These are phyloP conservation scores for Euphorbia peplus DNA, from an alignment of 345 rosid genomes.

Conservation along the genomic window DNA sequence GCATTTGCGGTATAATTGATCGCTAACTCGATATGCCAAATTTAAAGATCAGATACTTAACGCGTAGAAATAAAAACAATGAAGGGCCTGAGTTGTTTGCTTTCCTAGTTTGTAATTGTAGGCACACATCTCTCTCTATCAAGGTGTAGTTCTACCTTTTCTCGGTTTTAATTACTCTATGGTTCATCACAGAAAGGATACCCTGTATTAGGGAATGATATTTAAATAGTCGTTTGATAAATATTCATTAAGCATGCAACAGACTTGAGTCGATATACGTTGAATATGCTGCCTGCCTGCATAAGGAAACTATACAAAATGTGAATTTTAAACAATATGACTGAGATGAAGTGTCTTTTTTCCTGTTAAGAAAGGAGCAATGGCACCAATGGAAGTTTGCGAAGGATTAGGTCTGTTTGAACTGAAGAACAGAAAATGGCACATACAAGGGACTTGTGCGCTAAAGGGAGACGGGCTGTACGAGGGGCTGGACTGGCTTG, in stretches of 20 bases:
- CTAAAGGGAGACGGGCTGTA: constrained; percentile 95
- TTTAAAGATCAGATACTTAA: too few species aligned
- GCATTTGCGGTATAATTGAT: too few species aligned
- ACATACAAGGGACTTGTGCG: constrained; percentile 97
- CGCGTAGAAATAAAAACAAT: too few species aligned
- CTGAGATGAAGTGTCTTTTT: neutral
- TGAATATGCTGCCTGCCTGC: neutral
- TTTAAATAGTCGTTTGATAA: too few species aligned
- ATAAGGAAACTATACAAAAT: neutral
- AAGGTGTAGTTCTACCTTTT: neutral
- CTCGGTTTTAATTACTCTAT: neutral
- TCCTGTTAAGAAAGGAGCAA: constrained; percentile 79
- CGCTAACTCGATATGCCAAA: too few species aligned
- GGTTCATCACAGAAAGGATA: neutral
- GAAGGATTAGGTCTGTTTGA: constrained; percentile 90
- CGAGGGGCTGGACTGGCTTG: constrained; percentile 95
- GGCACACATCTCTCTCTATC: neutral
- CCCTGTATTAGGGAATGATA: neutral
- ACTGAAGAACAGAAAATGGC: constrained; percentile 96
- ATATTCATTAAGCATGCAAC: neutral
- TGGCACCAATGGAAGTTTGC: constrained; percentile 92
- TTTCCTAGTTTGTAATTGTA: neutral
- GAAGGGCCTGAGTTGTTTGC: too few species aligned
- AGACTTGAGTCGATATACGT: neutral
- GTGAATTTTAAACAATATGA: neutral